A percentile compares a stretch with the other conserved stretches of the same genome.
Conservation (phyloP, 225 moss, liverwort and hornwort genomes). For the Pseudoscleropodium purum region DNA sequence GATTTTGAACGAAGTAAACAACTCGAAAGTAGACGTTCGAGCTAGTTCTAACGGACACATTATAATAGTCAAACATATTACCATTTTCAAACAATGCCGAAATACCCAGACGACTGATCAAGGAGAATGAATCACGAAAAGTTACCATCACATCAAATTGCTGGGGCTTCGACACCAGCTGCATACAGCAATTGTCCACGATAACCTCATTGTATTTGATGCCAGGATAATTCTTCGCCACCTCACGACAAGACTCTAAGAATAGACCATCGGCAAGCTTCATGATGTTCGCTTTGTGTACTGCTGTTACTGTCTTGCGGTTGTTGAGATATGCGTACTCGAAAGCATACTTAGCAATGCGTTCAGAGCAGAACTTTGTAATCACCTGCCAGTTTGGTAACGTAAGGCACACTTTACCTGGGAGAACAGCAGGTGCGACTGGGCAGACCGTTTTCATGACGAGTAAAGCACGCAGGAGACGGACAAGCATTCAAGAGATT, state of each 20-base stretch:
- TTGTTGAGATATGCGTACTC: slow-evolving; percentile 98
- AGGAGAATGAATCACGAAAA: neutral
- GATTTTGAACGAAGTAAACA: neutral
- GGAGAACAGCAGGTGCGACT: neutral
- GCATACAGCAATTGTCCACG: slow-evolving; percentile 99
- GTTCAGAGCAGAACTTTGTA: slow-evolving; percentile 96
- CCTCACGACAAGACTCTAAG: slow-evolving; percentile 91
- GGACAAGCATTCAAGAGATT: neutral
- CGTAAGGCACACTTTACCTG: neutral
- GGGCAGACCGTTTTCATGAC: neutral
- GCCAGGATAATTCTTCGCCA: slow-evolving; percentile 79
- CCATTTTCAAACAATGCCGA: neutral
- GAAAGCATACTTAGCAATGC: slow-evolving; percentile 96
- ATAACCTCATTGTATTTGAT: slow-evolving; percentile 94
- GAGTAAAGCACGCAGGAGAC: neutral
- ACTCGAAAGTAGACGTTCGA: neutral
- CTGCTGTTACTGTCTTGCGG: slow-evolving; percentile 96
- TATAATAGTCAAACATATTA: neutral
- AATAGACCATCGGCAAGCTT: slow-evolving; percentile 99
- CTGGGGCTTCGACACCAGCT: slow-evolving; percentile 92
- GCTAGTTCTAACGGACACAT: neutral
- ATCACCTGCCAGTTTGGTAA: slow-evolving; percentile 68
- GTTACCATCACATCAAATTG: slow-evolving; percentile 99
- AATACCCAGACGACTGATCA: neutral
- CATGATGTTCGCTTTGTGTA: slow-evolving; percentile 99